Conservation (phyloP, 108 stramenopile species). For the Skeletonema marinoi region DNA sequence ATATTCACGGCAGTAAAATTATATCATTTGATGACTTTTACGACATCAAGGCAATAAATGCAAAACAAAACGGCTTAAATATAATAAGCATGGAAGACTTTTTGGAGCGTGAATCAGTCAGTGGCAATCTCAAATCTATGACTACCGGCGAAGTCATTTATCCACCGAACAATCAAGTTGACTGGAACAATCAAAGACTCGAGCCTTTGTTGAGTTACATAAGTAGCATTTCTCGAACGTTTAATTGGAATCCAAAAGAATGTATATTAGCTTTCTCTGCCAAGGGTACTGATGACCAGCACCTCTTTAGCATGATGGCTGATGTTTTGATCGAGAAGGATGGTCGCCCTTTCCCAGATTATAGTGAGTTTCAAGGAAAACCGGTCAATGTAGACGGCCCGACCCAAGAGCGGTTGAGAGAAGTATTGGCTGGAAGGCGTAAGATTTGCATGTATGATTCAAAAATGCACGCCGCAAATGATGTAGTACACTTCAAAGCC, state of each 20-base stretch:
- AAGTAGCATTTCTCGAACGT: slow-evolving; percentile 10
- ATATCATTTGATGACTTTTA: slow-evolving; percentile 47
- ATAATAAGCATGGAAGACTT: slow-evolving; percentile 72
- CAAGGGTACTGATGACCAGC: slow-evolving; percentile 11
- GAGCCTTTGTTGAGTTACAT: slow-evolving; percentile 30
- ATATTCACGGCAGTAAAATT: slow-evolving; percentile 14
- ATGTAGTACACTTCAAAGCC: slow-evolving; percentile 63
- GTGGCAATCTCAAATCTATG: slow-evolving; percentile 21
- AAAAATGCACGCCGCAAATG: slow-evolving; percentile 48
- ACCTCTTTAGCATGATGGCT: slow-evolving; percentile 20
- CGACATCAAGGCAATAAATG: slow-evolving; percentile 34
- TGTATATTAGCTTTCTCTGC: slow-evolving; percentile 36
- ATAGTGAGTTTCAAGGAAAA: slow-evolving; percentile 36
- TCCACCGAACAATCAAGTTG: slow-evolving; percentile 25
- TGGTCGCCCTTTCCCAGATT: slow-evolving; percentile 37
- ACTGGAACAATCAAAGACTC: slow-evolving; percentile 35
- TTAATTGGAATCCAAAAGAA: slow-evolving; percentile 35
- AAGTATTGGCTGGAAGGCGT: slow-evolving; percentile 53
- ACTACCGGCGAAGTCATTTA: neutral
- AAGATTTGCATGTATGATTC: slow-evolving; percentile 63
- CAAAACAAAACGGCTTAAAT: slow-evolving; percentile 43
- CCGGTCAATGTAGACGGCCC: slow-evolving; percentile 45
- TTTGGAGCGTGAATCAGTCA: slow-evolving; percentile 47
- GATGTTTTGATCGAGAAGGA: slow-evolving; percentile 36
- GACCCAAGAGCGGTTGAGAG: slow-evolving; percentile 46